Base-by-base conservation (phyloP, 75 land plant genomes). In the Chamaecyparis obtusa region DNA sequence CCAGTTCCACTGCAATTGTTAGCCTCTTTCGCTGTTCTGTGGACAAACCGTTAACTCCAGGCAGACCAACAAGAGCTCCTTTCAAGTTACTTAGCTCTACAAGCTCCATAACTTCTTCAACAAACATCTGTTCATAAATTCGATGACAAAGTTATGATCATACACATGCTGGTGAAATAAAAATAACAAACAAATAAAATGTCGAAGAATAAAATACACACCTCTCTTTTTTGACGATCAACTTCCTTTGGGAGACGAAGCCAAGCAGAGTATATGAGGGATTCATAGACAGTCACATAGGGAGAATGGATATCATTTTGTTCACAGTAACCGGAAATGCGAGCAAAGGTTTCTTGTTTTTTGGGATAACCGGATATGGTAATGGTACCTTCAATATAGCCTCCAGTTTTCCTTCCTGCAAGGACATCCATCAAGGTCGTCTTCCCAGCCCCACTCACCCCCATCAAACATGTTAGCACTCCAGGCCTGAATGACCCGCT, bases 341-440 rank as follows among this genome's bases (percentile, higher is more conserved):
- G 91, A 72, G 96, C 94, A 89, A 95, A 95, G 48, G 94, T 95
- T 85, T 91, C 95, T 84, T 95, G 96, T 44, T 94, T 92, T 80
- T 95, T 95, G 30, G 96, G 94, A 85, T 89, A 93, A 0, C 96
- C 96, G 2, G 94, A 95, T 72, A 95, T 88, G 8, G 43, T 88
- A 41, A 95, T 94, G 54, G 35, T 83, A 39, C 96, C 95, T 13
- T 92, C 91, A 35, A 92, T 94, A 48, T 95, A 94, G 60, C 96
- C 96, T 55, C 94, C 96, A n/a, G 95, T 95, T 91, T 95, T 95
- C 75, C 96, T 91, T 3, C 96, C 95, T 14, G 96, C 96, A 57
- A 95, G 86, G 15, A 95, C 96, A 91, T 95, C 96, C 96, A 95
- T 94, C 13, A 95, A 75, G 21, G 96, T 95, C 6, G 94, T 95